phyloP scores from a whole-genome alignment of 345 rosid species.

The Hibiscus trionum region DNA sequence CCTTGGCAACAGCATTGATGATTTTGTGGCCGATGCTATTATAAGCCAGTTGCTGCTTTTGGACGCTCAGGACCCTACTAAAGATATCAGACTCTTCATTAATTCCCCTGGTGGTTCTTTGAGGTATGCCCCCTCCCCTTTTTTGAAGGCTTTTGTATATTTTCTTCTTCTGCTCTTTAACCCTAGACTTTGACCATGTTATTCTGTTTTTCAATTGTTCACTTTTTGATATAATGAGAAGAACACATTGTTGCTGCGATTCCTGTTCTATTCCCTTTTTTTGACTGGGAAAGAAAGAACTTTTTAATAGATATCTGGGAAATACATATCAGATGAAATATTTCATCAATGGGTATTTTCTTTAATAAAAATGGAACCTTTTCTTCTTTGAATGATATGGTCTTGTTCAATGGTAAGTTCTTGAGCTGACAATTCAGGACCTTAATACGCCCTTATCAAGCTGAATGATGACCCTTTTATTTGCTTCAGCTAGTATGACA shows the following conservation, averaged over 20 bases:
- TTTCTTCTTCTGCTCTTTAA: neutral
- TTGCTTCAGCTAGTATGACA: slow-evolving; percentile 1
- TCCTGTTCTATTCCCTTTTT: neutral
- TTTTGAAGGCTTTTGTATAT: neutral
- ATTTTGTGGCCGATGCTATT: slow-evolving; percentile 78
- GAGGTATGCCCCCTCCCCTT: slow-evolving; percentile 34
- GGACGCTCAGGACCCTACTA: slow-evolving; percentile 85
- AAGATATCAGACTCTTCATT: slow-evolving; percentile 82
- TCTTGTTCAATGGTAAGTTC: neutral
- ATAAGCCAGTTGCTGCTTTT: slow-evolving; percentile 77
- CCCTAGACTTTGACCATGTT: neutral
- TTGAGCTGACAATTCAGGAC: neutral
- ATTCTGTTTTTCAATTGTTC: neutral
- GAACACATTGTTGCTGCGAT: neutral
- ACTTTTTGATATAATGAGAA: neutral
- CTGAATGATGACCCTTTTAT: neutral
- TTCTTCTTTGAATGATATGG: neutral
- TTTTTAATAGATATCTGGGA: neutral
- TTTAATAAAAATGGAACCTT: neutral
- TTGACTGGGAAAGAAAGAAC: neutral
- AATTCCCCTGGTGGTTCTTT: slow-evolving; percentile 88
- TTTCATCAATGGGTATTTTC: neutral
- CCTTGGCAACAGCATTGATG: slow-evolving; percentile 67
- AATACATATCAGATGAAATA: neutral
- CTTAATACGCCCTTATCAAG: neutral